Percentiles rank a stretch among this genome's conserved stretches.
phyloP scores from a whole-genome alignment of 192 early-diverging fungal genomes.

The Phycomyces nitens region DNA sequence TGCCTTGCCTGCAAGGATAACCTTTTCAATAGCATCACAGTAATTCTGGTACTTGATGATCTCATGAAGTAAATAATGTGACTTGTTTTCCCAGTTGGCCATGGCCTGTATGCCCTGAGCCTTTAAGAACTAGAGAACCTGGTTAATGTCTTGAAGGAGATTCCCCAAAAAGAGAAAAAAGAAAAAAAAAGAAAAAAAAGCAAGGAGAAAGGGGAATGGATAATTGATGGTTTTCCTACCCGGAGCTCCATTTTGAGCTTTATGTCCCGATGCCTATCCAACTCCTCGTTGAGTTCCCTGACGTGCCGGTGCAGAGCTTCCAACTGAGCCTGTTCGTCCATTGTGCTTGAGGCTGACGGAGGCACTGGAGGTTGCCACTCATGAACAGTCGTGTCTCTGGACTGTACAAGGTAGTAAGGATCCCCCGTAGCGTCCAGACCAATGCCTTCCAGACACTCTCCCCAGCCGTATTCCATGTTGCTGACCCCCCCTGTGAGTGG shows the following conservation, averaged over 20 bases:
- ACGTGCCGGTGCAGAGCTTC: conserved; percentile 59
- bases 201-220: background rate
- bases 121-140: background rate
- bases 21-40: conserved; percentile 67
- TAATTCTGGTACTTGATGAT: conserved; percentile 85
- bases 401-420: conserved; percentile 7
- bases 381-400: conserved; percentile 33
- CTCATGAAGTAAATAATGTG: conserved; percentile 73
- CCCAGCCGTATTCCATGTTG: conserved; percentile 95
- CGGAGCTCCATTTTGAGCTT: conserved; percentile 36
- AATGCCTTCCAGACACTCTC: conserved; percentile 36
- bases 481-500: conserved; percentile 84
- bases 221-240: conserved; percentile 9
- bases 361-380: conserved; percentile 52
- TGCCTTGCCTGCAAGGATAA: conserved; percentile 19
- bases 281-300: conserved; percentile 58
- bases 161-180: conserved; percentile 48
- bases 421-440: background rate
- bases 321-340: conserved; percentile 50
- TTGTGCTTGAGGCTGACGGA: conserved; percentile 32
- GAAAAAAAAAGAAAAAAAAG: conserved; percentile 8
- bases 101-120: conserved; percentile 45
- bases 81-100: conserved; percentile 78
- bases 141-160: no score
- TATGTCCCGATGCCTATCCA: conserved; percentile 64